Evolutionary conservation across 306 rosid species (phyloP).

Genomic region (Malus fusca): DNA sequence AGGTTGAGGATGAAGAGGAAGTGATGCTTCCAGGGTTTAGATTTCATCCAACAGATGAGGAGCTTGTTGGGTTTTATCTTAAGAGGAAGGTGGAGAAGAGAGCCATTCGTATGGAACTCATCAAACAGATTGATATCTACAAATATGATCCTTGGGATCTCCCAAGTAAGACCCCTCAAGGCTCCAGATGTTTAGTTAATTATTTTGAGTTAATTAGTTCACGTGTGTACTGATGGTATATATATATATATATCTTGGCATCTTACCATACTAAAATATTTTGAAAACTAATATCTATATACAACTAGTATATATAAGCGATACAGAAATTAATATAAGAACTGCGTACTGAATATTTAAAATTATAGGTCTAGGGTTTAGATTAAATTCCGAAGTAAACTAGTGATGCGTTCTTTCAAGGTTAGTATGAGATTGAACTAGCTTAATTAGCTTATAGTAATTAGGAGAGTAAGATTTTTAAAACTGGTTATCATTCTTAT

Average conservation of each 20-base stretch:
- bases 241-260: too few species aligned
- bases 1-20: slow-evolving; percentile 34
- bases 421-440: too few species aligned
- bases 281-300: neutral
- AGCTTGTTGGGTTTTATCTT: slow-evolving; percentile 84
- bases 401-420: too few species aligned
- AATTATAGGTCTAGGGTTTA: too few species aligned
- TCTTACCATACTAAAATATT: neutral
- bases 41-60: slow-evolving; percentile 92
- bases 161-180: slow-evolving; percentile 48
- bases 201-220: neutral
- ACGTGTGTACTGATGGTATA: neutral
- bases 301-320: too few species aligned
- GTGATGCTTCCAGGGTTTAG: slow-evolving; percentile 79
- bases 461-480: too few species aligned
- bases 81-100: slow-evolving; percentile 61
- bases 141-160: slow-evolving; percentile 98
- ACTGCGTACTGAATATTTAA: too few species aligned
- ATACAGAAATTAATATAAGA: too few species aligned
- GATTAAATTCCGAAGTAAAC: too few species aligned
- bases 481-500: too few species aligned
- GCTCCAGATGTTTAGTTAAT: neutral
- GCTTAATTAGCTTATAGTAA: too few species aligned
- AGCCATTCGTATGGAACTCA: slow-evolving; percentile 51
- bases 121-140: slow-evolving; percentile 87